Base-by-base conservation (phyloP, 225 moss, liverwort and hornwort species). In the Marchantia polymorpha region DNA sequence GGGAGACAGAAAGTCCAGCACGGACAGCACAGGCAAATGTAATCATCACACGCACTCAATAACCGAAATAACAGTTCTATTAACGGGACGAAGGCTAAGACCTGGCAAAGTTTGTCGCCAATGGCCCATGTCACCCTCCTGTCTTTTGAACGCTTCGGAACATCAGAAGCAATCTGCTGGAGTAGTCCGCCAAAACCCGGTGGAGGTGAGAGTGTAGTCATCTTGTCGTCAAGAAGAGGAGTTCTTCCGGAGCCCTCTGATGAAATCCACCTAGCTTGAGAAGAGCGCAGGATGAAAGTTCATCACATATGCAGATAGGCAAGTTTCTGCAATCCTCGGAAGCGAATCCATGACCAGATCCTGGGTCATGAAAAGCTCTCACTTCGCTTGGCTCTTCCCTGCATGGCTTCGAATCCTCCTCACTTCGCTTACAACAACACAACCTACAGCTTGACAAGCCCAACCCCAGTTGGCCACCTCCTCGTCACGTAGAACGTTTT, bases 101-200 rank as follows among this genome's bases (percentile, higher is more conserved):
- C 87, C 87, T 88, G 83, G 79, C 81, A 88, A 16, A 88, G 72
- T 31, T 76, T 83, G 52, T 88, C 87, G 52, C 58, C 70, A 14
- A 65, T 17, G 10, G 85, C 84, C 84, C 84, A 88, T 47, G 85
- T 80, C 4, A 88, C 85, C 71, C 81, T 81, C 80, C 77, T 84
- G 20, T 79, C 82, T 74, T 52, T 76, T 26, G 78, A 66, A 8
- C 85, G 82, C 87, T 81, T 78, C 26, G 53, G 46, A 49, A 63
- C 77, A 29, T 78, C 81, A 26, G 9, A 60, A 56, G 53, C 63
- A 71, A 8, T n/a, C 80, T 79, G 79, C 69, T 47, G 81, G 23
- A 81, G 60, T 60, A 84, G 80, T 19, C 9, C 64, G 25, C 84
- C 84, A 53, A 87, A 87, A 77, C 87, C 84, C 8, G 87, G 87